phyloP scores from a whole-genome alignment of 352 stramenopile genomes.

The Phytophthora tubulina region DNA sequence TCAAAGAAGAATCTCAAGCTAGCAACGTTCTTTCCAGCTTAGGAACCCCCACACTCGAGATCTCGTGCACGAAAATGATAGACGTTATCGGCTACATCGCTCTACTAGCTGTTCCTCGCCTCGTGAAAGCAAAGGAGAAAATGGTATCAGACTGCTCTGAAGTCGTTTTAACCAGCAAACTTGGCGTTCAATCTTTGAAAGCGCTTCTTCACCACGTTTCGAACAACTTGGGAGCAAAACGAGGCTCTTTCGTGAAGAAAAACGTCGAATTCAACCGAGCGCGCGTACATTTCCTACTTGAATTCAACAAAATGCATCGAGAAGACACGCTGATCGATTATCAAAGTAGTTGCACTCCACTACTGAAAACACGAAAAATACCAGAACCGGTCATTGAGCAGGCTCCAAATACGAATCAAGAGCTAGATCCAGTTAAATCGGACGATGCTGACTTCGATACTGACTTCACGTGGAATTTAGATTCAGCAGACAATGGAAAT shows the following conservation, averaged over 20 bases:
- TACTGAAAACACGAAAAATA: conserved; percentile 15
- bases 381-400: background rate
- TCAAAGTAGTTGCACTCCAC: conserved; percentile 41
- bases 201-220: conserved; percentile 66
- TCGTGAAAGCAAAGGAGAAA: conserved; percentile 45
- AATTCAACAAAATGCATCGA: conserved; percentile 69
- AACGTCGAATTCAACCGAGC: conserved; percentile 56
- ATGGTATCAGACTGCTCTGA: conserved; percentile 4
- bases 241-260: conserved; percentile 39
- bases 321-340: conserved; percentile 69
- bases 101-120: conserved; percentile 41
- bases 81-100: conserved; percentile 40
- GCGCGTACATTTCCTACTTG: conserved; percentile 53
- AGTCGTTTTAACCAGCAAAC: conserved; percentile 28
- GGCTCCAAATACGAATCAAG: conserved; percentile 13
- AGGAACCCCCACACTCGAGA: conserved; percentile 14
- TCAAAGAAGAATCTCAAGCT: conserved; percentile 15
- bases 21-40: conserved; percentile 15
- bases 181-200: conserved; percentile 57
- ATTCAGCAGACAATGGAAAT: conserved; percentile 12
- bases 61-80: conserved; percentile 34
- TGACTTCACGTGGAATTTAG: conserved; percentile 37
- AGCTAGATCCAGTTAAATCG: conserved; percentile 23
- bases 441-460: conserved; percentile 23
- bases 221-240: conserved; percentile 48